phyloP scores from a whole-genome alignment of 352 stramenopile species.

The Globisporangium cystogenes region DNA sequence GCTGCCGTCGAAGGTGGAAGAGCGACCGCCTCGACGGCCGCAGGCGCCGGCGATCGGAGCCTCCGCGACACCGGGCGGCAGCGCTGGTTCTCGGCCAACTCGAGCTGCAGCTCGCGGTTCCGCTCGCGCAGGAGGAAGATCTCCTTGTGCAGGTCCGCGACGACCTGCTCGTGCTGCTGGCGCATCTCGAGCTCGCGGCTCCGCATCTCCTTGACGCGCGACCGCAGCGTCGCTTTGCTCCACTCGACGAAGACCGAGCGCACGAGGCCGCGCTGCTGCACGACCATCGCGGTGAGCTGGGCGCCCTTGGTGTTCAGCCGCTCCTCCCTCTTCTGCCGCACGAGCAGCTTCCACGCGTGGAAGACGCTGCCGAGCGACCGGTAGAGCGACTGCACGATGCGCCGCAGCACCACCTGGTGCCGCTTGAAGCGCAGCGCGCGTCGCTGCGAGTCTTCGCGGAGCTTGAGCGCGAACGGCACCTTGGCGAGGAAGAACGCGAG shows the following conservation, averaged over 20 bases:
- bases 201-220: conserved; percentile 22
- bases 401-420: conserved; percentile 37
- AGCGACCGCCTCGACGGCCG: background rate
- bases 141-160: conserved; percentile 29
- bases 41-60: background rate
- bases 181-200: conserved; percentile 14
- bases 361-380: conserved; percentile 46
- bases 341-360: conserved; percentile 42
- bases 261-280: conserved; percentile 40
- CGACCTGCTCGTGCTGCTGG: conserved; percentile 24
- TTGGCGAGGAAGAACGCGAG: conserved; percentile 42
- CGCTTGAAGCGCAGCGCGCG: conserved; percentile 27
- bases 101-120: conserved; percentile 18
- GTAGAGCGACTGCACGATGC: conserved; percentile 48
- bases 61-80: conserved; percentile 2
- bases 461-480: conserved; percentile 34
- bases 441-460: conserved; percentile 29
- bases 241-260: conserved; percentile 49
- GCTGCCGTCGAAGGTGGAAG: no score
- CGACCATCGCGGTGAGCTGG: conserved; percentile 44
- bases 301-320: conserved; percentile 40
- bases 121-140: conserved; percentile 31
- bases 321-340: conserved; percentile 27
- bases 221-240: conserved; percentile 24
- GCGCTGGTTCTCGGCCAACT: conserved; percentile 2